Base-by-base conservation (phyloP, 352 stramenopile genomes). In the Globisporangium solare region DNA sequence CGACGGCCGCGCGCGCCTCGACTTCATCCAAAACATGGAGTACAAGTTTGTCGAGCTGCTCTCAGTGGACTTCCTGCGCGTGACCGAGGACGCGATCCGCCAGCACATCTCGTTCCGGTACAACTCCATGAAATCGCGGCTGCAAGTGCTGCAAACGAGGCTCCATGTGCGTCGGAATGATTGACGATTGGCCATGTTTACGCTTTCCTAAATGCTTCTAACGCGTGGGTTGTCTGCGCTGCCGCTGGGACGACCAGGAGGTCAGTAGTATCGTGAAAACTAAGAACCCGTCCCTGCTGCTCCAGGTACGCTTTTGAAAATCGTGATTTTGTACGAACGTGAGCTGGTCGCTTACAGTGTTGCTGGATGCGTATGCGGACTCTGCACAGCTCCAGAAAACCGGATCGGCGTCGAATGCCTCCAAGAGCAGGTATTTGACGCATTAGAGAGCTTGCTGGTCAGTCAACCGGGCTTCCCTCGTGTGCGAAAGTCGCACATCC, bases 1-100 rank as follows among this genome's bases (percentile, higher is more conserved):
- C 1, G 92, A 97, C 50, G 84, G 86, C n/a, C 85, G 88, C 48
- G 88, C 88, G 17, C 79, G 92, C 2, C 73, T 98, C 11, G 92
- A 98, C 56, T 97, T 98, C 58, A 98, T 98, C 59, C 88, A 97
- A 71, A 98, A 98, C 63, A 97, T 98, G 92, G 89, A 97, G 73
- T 98, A 97, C 83, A 98, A 97, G 56, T 98, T 98, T 65, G 88
- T 98, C 32, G 93, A 98, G 73, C 68, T 98, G 11, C 79, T 98
- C 14, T 96, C 84, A 0, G 83, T 96, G 17, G 81, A 96, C 47
- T 98, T 97, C 54, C 74, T 88, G 60, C 82, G 92, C n/a, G 86
- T 87, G 21, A 68, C 74, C 6, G 92, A 98, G 13, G 91, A 97
- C 42, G 77, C 86, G 14, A 92, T 97, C 32, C 91, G 93, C 47